Conservation (phyloP, 768 basidiomycete species). For the Filobasidium floriforme region DNA sequence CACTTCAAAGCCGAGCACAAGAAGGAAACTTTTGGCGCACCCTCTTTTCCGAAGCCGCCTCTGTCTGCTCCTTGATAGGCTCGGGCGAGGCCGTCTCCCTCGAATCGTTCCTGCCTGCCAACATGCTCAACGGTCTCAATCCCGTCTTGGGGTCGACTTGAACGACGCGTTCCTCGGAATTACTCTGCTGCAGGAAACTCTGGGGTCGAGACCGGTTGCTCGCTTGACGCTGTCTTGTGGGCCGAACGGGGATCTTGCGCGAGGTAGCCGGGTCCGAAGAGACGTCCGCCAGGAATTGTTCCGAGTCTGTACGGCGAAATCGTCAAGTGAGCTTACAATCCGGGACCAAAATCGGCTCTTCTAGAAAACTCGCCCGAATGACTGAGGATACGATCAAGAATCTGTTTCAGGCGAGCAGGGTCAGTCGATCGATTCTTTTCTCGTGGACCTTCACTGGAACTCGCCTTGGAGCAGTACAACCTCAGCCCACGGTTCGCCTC, state of each 20-base stretch:
- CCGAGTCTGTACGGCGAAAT: slow-evolving; percentile 54
- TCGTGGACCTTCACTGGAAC: too few relatives aligned
- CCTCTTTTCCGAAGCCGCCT: slow-evolving; percentile 32
- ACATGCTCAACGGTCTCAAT: slow-evolving; percentile 39
- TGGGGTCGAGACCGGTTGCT: not conserved
- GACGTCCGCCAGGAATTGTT: slow-evolving; percentile 90
- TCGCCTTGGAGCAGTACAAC: slow-evolving; percentile 76
- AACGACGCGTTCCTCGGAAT: not conserved
- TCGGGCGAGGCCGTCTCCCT: slow-evolving; percentile 4
- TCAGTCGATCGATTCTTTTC: not conserved
- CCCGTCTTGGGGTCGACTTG: slow-evolving; percentile 20
- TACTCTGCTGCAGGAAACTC: not conserved
- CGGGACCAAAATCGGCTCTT: not conserved
- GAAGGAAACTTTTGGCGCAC: slow-evolving; percentile 20
- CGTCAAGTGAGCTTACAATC: not conserved
- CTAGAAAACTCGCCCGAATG: slow-evolving; percentile 56
- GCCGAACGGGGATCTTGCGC: slow-evolving; percentile 4
- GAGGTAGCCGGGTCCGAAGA: slow-evolving; percentile 41
- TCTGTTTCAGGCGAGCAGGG: slow-evolving; percentile 44
- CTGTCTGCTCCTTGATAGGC: slow-evolving; percentile 17
- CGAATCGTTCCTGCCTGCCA: slow-evolving; percentile 21
- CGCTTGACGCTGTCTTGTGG: not conserved
- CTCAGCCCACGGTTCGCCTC: slow-evolving; percentile 94
- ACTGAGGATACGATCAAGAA: slow-evolving; percentile 91
- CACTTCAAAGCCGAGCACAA: not conserved